phyloP scores from a whole-genome alignment of 2,329 filamentous ascomycete species.

The Erysiphe neolycopersici region DNA sequence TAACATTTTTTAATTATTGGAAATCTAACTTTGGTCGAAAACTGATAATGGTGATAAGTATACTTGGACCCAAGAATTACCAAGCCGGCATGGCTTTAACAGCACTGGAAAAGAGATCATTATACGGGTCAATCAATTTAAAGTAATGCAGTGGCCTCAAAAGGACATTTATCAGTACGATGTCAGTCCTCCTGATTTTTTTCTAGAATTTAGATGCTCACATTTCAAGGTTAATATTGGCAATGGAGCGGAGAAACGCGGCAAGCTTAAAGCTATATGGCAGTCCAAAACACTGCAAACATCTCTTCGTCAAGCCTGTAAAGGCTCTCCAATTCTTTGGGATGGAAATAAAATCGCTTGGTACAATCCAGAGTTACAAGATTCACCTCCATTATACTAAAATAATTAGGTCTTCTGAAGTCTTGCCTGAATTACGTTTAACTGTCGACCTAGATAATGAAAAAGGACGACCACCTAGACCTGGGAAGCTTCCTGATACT shows the following conservation, averaged over 20 bases:
- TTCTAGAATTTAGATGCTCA: neutral
- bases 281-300: slow-evolving; percentile 30
- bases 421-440: slow-evolving; percentile 25
- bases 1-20: too few species aligned
- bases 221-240: slow-evolving; percentile 32
- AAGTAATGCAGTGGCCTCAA: slow-evolving; percentile 31
- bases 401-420: slow-evolving; percentile 12
- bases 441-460: slow-evolving; percentile 49
- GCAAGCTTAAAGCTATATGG: slow-evolving; percentile 55
- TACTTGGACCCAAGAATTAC: slow-evolving; percentile 7
- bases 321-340: slow-evolving; percentile 32
- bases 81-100: slow-evolving; percentile 28
- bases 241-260: slow-evolving; percentile 31
- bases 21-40: slow-evolving; percentile 3
- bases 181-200: slow-evolving; percentile 23
- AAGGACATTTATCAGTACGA: slow-evolving; percentile 60
- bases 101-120: slow-evolving; percentile 25
- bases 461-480: slow-evolving; percentile 14
- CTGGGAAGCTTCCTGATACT: slow-evolving; percentile 14
- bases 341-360: slow-evolving; percentile 74
- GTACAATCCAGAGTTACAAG: slow-evolving; percentile 20
- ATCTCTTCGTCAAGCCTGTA: slow-evolving; percentile 21
- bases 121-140: slow-evolving; percentile 46
- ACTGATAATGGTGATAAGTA: slow-evolving; percentile 13
- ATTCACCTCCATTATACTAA: neutral